Evolutionary conservation across 768 basidiomycete genomes (phyloP), one percentile per base, ranked within the genome.

Genomic region (Suillus weaverae): DNA sequence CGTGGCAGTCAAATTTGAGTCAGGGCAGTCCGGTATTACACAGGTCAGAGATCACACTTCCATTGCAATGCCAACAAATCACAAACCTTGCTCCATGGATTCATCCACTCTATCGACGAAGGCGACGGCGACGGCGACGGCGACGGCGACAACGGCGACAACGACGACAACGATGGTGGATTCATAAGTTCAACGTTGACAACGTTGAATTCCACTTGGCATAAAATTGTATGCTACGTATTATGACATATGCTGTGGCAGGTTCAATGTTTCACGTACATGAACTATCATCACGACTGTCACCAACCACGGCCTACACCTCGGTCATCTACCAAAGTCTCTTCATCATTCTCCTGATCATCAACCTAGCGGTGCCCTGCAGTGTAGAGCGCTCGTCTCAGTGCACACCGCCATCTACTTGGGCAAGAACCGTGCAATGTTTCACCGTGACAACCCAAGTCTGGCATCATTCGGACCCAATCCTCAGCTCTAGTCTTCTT

Each of bases 1-100:
- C 57, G 39, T 59, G 57, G 57, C 57, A 59, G 57, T 20, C 26
- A 54, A 54, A 54, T 54, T 16, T n/a, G 5, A n/a, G 44, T 46
- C 36, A 18, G 26, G 56, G 57, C 57, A 3, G 57, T 59, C n/a
- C n/a, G 57, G 6, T 50, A n/a, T n/a, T 55, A 59, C 57, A 59
- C 57, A 59, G 57, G 39, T 57, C 38, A 59, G 38, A 18, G 30
- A 39, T 57, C 18, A 18, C 20, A 6, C 53, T 35, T 54, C 32
- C 16, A 54, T 20, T 32, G 16, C 50, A 51, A 30, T 18, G 32
- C 2, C 57, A 59, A 30, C 18, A 38, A 39, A 57, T 18, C 11
- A 39, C 55, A 39, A 39, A 57, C 56, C 56, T 57, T 38, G 38
- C 5, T 39, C 38, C 56, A 57, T 10, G 56, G 38, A 26, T 57